Percentiles rank a stretch among this genome's conserved stretches.
Evolutionary conservation across 805 yeast species (phyloP).

Genomic region (Spathaspora boniae): DNA sequence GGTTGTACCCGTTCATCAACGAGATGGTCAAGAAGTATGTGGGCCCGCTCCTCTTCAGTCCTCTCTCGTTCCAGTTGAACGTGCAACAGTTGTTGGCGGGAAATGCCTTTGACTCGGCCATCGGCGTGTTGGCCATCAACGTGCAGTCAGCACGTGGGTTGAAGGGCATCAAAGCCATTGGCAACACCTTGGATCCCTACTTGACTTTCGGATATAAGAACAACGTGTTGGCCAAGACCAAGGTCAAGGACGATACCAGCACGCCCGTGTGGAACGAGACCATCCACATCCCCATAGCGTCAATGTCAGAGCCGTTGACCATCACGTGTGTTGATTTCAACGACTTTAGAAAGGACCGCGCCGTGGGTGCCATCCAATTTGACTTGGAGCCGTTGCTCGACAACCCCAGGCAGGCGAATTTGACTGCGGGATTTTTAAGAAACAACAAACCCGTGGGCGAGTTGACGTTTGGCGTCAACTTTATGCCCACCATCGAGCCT

Average conservation of each 20-base stretch:
- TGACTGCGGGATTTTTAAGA: constrained; percentile 60
- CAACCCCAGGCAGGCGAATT: constrained; percentile 45
- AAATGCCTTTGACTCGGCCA: constrained; percentile 69
- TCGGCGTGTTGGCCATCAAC: constrained; percentile 78
- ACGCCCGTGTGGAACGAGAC: constrained; percentile 86
- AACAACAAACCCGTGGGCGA: constrained; percentile 84
- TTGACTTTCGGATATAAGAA: constrained; percentile 64
- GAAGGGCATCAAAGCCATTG: constrained; percentile 64
- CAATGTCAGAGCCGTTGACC: constrained; percentile 79
- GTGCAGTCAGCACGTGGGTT: constrained; percentile 65
- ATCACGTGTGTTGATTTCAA: constrained; percentile 74
- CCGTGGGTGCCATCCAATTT: constrained; percentile 71
- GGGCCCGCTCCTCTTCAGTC: constrained; percentile 85
- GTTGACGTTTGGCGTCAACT: constrained; percentile 64
- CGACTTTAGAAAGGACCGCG: constrained; percentile 73
- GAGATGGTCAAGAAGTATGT: constrained; percentile 81
- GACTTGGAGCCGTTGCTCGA: constrained; percentile 66
- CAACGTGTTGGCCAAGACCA: constrained; percentile 62
- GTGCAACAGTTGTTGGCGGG: constrained; percentile 89
- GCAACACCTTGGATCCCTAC: constrained; percentile 89
- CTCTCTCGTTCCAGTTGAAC: constrained; percentile 90
- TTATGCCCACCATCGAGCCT: constrained; percentile 69
- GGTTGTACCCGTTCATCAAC: constrained; percentile 75
- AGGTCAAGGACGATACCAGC: constrained; percentile 61
- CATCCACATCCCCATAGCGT: constrained; percentile 61